Base-by-base conservation (phyloP, 2,329 filamentous ascomycete genomes). In the Decorospora gaudefroyi region DNA sequence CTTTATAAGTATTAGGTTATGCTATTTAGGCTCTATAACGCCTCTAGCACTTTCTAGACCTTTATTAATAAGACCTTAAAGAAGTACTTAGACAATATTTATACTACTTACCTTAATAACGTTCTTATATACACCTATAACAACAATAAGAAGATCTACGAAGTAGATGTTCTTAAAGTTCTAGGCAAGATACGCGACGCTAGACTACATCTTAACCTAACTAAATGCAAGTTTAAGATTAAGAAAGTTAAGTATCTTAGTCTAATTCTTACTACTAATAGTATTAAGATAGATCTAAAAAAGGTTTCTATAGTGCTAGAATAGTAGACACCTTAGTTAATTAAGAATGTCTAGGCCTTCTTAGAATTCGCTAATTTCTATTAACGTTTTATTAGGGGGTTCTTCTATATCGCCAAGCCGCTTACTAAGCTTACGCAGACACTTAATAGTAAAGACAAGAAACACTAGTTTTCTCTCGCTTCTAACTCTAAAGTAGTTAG, bases 51-150 rank as follows among this genome's bases (percentile, higher is more conserved):
- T 9, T 39, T 39, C 18, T 16, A 39, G 12, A 39, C n/a, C 8
- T 39, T 23, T 23, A 40, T 40, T 26, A 40, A 40, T 13, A 5
- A 23, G 4, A 31, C 27, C 12, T n/a, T 39, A 17, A 11, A 5
- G 12, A 9, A 31, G 10, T 23, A 25, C 11, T n/a, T 40, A 8
- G 19, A 40, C 9, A 10, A 25, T 9, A 25, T 31, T 13, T 40
- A 9, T 18, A 40, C 28, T 13, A 8, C 21, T 3, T 40, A 40
- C 21, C 19, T 40, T 13, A 21, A 40, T 13, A n/a, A 32, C 8
- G 18, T 40, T 8, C 15, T 40, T 8, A 32, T 40, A 10, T 40
- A 40, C n/a, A 6, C 21, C 16, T 19, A 2, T 6, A n/a, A 40
- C 27, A 8, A 25, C 5, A 18, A 5, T 6, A 8, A 40, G 10